These are phyloP conservation scores for Candida broadrunensis DNA, from an alignment of 805 yeast species.

Conservation along the genomic window DNA sequence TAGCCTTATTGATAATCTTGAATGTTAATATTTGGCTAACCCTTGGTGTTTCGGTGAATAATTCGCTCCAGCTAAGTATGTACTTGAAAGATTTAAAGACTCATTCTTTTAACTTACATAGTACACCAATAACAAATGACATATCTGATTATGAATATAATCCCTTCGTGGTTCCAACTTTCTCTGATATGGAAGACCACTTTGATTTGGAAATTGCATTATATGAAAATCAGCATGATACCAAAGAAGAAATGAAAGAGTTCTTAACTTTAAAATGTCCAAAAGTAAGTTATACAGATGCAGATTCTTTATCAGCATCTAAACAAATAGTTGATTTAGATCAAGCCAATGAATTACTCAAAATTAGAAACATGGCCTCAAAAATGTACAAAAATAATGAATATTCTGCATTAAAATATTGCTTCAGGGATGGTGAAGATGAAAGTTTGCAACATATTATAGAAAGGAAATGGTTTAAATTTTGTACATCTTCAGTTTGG, in stretches of 20 bases:
- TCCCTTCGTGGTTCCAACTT: neutral
- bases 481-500: conserved; percentile 53
- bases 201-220: neutral
- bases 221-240: neutral
- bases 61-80: too few species aligned
- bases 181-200: neutral
- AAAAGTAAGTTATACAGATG: neutral
- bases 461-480: conserved; percentile 29
- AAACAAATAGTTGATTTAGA: neutral
- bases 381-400: neutral
- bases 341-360: neutral
- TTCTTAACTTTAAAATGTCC: neutral
- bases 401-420: neutral
- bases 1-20: too few species aligned
- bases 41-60: too few species aligned
- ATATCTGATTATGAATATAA: too few species aligned
- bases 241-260: neutral
- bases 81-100: too few species aligned
- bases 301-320: neutral
- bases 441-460: neutral
- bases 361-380: neutral
- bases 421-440: neutral
- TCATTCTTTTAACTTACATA: too few species aligned
- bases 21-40: too few species aligned
- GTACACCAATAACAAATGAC: too few species aligned